Base-by-base conservation (phyloP, 2,329 filamentous ascomycete genomes). In the Rasamsonia emersonii region DNA sequence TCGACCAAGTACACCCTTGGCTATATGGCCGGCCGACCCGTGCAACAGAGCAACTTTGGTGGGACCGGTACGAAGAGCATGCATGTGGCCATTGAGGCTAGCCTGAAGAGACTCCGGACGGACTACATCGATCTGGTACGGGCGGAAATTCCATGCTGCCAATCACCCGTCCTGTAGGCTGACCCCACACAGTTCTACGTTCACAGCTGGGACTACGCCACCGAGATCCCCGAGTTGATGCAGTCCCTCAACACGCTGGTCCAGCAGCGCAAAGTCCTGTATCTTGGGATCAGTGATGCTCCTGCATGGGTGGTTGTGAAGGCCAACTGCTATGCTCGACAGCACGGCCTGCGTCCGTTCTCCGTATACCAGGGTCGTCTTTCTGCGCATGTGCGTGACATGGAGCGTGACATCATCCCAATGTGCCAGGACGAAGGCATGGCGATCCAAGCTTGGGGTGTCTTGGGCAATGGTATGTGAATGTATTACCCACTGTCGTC, bases 271-370 rank as follows among this genome's bases (percentile, higher is more conserved):
- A 82, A 82, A 44, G 76, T 83, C 1, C 59, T 78, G 10, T 82
- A 82, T 42, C 62, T 84, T 1, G 79, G 80, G 2, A 66, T 82
- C 52, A 76, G 69, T 24, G 78, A 84, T 44, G 76, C 75, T 0
- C 80, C 80, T 0, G 79, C 80, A 6, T 84, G 79, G 79, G 56
- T 80, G 11, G 77, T 80, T 8, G 69, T 67, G 47, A 77, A 76
- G 47, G 73, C 73, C 10, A 81, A 80, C 33, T 69, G 77, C 49
- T 79, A 86, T 48, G 83, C 82, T 5, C 71, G 77, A 24, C 69
- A 74, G 40, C 73, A 85, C 40, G 79, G 77, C n/a, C 65, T 85
- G 17, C 73, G 75, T 2, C 77, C 71, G 23, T 86, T 86, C 59
- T 71, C 65, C 20, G 71, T 83, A 18, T 83, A 82, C 53, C 77